Conservation (phyloP, 2,329 filamentous ascomycete genomes). For the Lithohypha guttulata region DNA sequence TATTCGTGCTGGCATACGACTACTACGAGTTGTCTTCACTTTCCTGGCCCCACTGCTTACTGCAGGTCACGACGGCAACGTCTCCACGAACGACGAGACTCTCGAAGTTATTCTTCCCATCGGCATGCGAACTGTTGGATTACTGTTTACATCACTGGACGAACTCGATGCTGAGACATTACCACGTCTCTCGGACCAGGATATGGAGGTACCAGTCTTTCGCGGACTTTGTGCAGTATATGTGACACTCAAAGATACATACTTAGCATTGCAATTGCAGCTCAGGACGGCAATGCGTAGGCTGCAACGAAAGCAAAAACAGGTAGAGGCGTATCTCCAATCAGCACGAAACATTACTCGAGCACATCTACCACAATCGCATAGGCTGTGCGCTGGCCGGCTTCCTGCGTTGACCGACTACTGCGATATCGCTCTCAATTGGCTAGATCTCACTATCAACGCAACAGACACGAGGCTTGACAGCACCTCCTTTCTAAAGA, state of each 20-base stretch:
- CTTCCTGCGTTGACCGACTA: neutral
- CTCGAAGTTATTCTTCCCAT: neutral
- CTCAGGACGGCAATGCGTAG: neutral
- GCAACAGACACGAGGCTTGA: neutral
- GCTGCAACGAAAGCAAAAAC: constrained; percentile 1
- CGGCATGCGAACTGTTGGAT: neutral
- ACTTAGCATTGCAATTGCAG: neutral
- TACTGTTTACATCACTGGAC: neutral
- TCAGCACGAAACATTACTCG: neutral
- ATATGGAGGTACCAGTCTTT: neutral
- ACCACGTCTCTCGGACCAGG: neutral
- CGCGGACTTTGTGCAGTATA: neutral
- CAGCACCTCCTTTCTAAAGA: neutral
- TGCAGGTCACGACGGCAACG: neutral
- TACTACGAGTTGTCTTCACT: constrained; percentile 13
- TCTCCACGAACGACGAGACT: neutral
- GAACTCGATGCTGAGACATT: neutral
- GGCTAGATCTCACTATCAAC: neutral
- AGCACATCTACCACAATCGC: neutral
- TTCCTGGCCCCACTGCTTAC: constrained; percentile 12
- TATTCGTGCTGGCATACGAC: constrained; percentile 24
- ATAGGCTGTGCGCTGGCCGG: too few species aligned
- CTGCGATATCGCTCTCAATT: neutral
- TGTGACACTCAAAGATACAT: neutral
- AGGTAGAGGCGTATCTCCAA: neutral